phyloP scores from a whole-genome alignment of 2,329 filamentous ascomycete genomes.

The Penicillium vulpinum region DNA sequence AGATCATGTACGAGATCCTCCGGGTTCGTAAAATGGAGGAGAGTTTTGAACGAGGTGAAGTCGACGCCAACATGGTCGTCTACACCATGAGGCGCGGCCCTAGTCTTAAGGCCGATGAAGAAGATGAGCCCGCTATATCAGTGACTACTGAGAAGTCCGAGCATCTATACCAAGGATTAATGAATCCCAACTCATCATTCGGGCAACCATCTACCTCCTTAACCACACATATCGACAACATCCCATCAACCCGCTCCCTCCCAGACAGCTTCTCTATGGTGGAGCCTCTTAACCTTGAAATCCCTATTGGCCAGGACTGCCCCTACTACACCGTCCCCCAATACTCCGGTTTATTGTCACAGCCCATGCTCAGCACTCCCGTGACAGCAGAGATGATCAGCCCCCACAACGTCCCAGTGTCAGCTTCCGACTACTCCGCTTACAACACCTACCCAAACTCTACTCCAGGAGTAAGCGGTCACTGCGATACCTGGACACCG shows the following conservation, averaged over 20 bases:
- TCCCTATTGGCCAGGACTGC: constrained; percentile 24
- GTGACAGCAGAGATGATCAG: constrained; percentile 30
- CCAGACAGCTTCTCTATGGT: constrained; percentile 32
- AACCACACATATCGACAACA: constrained; percentile 28
- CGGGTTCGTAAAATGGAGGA: constrained; percentile 43
- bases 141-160: constrained; percentile 27
- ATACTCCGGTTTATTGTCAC: constrained; percentile 32
- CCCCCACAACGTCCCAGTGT: constrained; percentile 32
- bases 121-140: constrained; percentile 31
- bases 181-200: constrained; percentile 29
- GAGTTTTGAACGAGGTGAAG: constrained; percentile 42
- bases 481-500: constrained; percentile 35
- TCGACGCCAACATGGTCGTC: constrained; percentile 38
- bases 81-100: constrained; percentile 42
- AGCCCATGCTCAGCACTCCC: constrained; percentile 30
- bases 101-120: constrained; percentile 34
- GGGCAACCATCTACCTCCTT: constrained; percentile 24
- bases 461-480: constrained; percentile 15
- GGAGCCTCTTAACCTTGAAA: constrained; percentile 31
- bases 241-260: constrained; percentile 21
- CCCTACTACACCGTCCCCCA: constrained; percentile 30
- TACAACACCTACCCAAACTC: constrained; percentile 26
- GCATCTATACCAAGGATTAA: constrained; percentile 28
- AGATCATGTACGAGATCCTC: constrained; percentile 46
- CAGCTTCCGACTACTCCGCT: constrained; percentile 36